Conservation (phyloP, 1,284 basidiomycete species). For the Rhodotorula sp. region DNA sequence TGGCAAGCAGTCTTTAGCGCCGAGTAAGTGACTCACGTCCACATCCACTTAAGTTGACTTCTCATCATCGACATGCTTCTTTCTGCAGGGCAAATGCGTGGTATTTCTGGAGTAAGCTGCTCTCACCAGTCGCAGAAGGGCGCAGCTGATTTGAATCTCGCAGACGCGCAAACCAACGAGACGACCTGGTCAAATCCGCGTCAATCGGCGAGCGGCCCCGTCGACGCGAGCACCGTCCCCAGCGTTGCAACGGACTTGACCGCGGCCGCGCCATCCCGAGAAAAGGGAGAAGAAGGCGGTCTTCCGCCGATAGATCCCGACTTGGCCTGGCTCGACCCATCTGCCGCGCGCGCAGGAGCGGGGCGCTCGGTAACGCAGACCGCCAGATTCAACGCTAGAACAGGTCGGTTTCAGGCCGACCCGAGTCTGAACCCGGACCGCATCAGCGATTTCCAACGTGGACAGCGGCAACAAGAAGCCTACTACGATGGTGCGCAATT, state of each 20-base stretch:
- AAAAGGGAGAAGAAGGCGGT: background rate
- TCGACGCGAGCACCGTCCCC: conserved; percentile 1
- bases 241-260: background rate
- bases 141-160: no score
- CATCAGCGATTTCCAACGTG: conserved; percentile 39
- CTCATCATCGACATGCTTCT: background rate
- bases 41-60: background rate
- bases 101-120: conserved; percentile 42
- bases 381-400: conserved; percentile 43
- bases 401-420: conserved; percentile 43
- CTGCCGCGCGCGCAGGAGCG: background rate
- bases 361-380: conserved; percentile 9
- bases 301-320: conserved; percentile 44
- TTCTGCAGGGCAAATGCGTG: conserved; percentile 39
- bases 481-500: conserved; percentile 33
- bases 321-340: conserved; percentile 44
- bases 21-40: conserved; percentile 26
- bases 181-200: conserved; percentile 46
- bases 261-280: background rate
- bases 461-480: conserved; percentile 42
- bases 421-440: conserved; percentile 41
- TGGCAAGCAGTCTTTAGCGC: conserved; percentile 44
- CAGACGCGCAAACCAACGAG: conserved; percentile 31
- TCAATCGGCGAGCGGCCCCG: background rate
- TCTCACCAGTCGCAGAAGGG: no score